Evolutionary conservation across 2,329 filamentous ascomycete genomes (phyloP).

Genomic region (Penicillium verrucosum): DNA sequence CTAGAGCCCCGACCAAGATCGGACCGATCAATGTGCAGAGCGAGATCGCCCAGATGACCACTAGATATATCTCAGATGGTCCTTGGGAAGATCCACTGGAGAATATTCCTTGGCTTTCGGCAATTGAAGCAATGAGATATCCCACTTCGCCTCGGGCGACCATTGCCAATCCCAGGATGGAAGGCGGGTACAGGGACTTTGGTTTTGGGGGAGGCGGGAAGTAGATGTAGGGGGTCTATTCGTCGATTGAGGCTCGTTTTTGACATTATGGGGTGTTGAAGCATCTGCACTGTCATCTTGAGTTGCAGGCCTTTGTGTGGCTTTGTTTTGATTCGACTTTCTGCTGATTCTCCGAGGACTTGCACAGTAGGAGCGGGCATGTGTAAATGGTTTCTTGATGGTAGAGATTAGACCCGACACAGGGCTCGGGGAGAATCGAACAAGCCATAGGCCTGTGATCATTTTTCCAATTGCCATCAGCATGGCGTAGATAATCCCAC

Average conservation of each 20-base stretch:
- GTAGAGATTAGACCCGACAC: slow-evolving; percentile 7
- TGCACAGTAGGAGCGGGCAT: slow-evolving; percentile 7
- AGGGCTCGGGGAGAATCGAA: slow-evolving; percentile 35
- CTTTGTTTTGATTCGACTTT: not conserved
- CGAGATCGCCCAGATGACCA: slow-evolving; percentile 57
- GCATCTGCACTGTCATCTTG: not conserved
- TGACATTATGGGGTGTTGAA: not conserved
- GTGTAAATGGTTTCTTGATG: slow-evolving; percentile 4
- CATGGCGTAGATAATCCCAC: slow-evolving; percentile 66
- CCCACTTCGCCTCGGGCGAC: slow-evolving; percentile 76
- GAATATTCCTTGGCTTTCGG: slow-evolving; percentile 55
- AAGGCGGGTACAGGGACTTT: slow-evolving; percentile 63
- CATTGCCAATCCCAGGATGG: slow-evolving; percentile 68
- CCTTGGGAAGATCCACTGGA: slow-evolving; percentile 8
- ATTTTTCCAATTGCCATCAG: slow-evolving; percentile 67
- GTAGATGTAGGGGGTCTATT: not conserved
- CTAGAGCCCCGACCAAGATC: slow-evolving; percentile 50
- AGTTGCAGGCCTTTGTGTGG: not conserved
- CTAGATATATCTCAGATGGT: slow-evolving; percentile 50
- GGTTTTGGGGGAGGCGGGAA: slow-evolving; percentile 43
- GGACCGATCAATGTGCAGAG: slow-evolving; percentile 57
- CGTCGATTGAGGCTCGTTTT: not conserved
- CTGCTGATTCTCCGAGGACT: not conserved
- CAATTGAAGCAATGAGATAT: slow-evolving; percentile 69
- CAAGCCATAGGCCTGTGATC: slow-evolving; percentile 58